Evolutionary conservation across 345 rosid genomes (phyloP).

Genomic region (Lumnitzera racemosa): DNA sequence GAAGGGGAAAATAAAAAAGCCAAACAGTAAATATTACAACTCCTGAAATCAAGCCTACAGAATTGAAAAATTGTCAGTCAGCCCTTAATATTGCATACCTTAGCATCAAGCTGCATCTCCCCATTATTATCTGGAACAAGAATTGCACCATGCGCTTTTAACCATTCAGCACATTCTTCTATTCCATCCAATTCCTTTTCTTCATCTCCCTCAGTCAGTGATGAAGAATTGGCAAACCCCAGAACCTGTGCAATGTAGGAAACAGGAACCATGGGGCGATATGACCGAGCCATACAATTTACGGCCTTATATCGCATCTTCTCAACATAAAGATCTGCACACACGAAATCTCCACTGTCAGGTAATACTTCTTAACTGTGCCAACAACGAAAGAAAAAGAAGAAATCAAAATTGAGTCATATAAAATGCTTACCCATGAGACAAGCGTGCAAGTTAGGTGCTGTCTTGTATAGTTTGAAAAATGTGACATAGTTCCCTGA

Average conservation of each 20-base stretch:
- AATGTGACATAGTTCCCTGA: conserved; percentile 85
- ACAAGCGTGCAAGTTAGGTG: conserved; percentile 82
- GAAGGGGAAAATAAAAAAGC: not conserved
- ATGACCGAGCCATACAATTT: conserved; percentile 71
- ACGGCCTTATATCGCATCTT: conserved; percentile 95
- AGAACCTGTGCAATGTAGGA: conserved; percentile 63
- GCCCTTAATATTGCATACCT: conserved; percentile 28
- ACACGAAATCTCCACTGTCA: not conserved
- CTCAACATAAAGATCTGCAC: conserved; percentile 81
- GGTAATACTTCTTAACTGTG: too few relatives aligned
- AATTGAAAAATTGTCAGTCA: too few relatives aligned
- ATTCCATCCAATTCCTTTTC: conserved; percentile 47
- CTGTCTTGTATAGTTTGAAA: conserved; percentile 76
- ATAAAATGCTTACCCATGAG: conserved; percentile 69
- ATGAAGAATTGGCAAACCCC: conserved; percentile 41
- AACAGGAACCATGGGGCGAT: conserved; percentile 86
- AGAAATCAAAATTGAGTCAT: not conserved
- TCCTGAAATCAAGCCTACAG: too few relatives aligned
- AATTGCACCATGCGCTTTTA: conserved; percentile 82
- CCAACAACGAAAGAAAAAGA: not conserved
- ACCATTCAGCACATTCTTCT: conserved; percentile 83
- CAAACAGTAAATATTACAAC: not conserved
- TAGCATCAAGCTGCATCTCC: conserved; percentile 75
- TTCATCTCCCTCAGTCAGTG: conserved; percentile 37
- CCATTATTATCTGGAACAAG: conserved; percentile 48